Evolutionary conservation across 192 early-diverging fungal species (phyloP), one percentile per base, ranked within the genome.

Genomic region (Podila epicladia): DNA sequence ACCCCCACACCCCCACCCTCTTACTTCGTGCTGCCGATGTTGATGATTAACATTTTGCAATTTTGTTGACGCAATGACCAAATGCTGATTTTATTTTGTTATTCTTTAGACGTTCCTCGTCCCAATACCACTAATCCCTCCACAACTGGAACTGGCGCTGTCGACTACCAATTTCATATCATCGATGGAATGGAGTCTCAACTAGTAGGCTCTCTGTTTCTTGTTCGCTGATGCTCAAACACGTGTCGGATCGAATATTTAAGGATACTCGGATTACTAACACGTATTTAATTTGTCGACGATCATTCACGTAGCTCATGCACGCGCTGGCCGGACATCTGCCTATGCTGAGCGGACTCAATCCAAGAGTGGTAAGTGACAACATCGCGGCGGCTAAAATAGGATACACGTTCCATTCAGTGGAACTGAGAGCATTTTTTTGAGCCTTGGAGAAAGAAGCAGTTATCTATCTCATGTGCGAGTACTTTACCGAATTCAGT

Each of bases 241-340:
- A 45, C 41, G 41, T 45, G 41, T 45, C 41, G 65, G 65, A 67
- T 31, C 65, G 41, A 9, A 28, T 4, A 48, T 51, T 15, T 29
- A 49, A 37, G 22, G 38, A 15, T 38, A 37, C 55, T 55, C 65
- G 50, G 9, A 11, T 57, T 57, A 19, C 51, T 32, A 33, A n/a
- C 31, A 17, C 15, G 41, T 45, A 45, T 45, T 45, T 17, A 45
- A 32, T 12, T 3, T 15, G 12, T 35, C 61, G 8, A 19, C 22
- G 24, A 38, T 26, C 38, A 17, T 62, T 35, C 22, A 55, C 24
- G 6, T 61, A 80, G 77, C 51, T 80, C 55, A 73, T 80, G 77
- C 77, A 80, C n/a, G 77, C 77, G 24, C 61, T 80, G 17, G 62
- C 62, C 3, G 71, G 77, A 31, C n/a, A 28, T 4, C 28, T 72